These are phyloP conservation scores for Zygnema circumcarinatum DNA, from an alignment of 139 green algal genomes.

Conservation along the genomic window DNA sequence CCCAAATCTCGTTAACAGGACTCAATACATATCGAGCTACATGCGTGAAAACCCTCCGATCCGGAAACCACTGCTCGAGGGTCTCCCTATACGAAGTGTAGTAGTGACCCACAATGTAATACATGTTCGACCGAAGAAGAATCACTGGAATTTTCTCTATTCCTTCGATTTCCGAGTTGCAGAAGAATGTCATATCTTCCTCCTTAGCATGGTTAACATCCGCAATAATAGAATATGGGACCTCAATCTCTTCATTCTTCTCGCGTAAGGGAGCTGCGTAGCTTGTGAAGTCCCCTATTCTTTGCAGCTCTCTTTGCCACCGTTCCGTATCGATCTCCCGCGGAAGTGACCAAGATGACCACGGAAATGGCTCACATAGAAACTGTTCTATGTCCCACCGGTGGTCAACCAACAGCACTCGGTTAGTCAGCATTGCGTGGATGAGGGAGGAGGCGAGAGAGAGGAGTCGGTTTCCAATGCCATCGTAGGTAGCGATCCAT, in stretches of 20 bases:
- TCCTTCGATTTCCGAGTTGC: background rate
- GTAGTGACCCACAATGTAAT: conserved; percentile 18
- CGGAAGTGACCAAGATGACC: conserved; percentile 18
- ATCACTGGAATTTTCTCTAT: conserved; percentile 6
- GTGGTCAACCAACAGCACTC: conserved; percentile 7
- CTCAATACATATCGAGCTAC: conserved; percentile 22
- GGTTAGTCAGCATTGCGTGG: conserved; percentile 18
- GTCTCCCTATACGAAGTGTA: background rate
- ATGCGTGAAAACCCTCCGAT: conserved; percentile 18
- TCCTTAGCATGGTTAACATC: background rate
- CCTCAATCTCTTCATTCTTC: background rate
- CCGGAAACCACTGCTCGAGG: conserved; percentile 18
- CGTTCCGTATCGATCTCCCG: background rate
- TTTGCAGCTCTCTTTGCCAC: background rate
- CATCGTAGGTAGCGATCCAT: background rate
- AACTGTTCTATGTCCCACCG: background rate
- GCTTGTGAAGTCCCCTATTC: background rate
- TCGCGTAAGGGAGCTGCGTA: background rate
- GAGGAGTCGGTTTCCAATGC: conserved; percentile 11
- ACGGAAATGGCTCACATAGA: conserved; percentile 27
- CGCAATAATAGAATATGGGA: background rate
- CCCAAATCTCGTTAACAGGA: conserved; percentile 21
- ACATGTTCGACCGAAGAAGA: conserved; percentile 8
- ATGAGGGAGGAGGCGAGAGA: conserved; percentile 6
- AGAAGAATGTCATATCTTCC: conserved; percentile 16